These are phyloP conservation scores for Beta corolliflora DNA, from an alignment of 179 eudicot genomes.

Conservation along the genomic window DNA sequence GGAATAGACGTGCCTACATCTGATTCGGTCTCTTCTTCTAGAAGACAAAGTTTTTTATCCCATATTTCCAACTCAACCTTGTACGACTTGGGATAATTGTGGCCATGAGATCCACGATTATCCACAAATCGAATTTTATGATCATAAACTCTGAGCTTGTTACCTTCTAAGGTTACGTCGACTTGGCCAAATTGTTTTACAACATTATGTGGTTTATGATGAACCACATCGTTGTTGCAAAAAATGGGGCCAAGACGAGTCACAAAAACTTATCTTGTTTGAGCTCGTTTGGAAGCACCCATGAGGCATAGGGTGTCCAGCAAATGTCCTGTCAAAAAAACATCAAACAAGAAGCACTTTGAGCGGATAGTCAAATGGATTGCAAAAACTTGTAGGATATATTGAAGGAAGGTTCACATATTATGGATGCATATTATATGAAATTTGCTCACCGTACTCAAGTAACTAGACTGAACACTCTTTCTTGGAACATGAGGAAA, in stretches of 20 bases:
- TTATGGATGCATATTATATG: too few species aligned
- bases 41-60: too few species aligned
- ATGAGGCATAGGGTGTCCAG: neutral
- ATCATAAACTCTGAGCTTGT: neutral
- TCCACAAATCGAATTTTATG: neutral
- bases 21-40: neutral
- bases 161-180: neutral
- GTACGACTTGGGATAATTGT: neutral
- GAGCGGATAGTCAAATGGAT: too few species aligned
- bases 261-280: neutral
- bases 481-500: too few species aligned
- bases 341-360: too few species aligned
- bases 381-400: too few species aligned
- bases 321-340: neutral
- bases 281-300: neutral
- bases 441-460: too few species aligned
- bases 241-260: neutral
- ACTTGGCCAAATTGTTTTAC: neutral
- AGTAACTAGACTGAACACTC: too few species aligned
- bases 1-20: too few species aligned
- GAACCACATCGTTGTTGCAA: neutral
- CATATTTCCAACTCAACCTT: too few species aligned
- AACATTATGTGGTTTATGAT: neutral
- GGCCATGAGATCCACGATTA: neutral
- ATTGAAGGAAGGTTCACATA: too few species aligned